Evolutionary conservation across 306 rosid genomes (phyloP), one percentile per base, ranked within the genome.

Genomic region (Lupinus albus): DNA sequence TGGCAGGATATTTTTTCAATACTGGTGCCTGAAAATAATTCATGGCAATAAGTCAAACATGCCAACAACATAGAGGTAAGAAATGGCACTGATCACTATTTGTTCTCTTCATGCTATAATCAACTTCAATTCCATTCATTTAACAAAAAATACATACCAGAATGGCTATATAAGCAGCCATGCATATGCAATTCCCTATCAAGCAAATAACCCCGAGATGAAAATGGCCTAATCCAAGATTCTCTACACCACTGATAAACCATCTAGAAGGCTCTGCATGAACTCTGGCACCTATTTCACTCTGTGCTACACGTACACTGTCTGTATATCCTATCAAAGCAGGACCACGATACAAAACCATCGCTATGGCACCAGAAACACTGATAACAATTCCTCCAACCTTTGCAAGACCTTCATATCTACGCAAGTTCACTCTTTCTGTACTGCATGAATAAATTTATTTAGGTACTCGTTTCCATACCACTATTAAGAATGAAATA

Each of bases 101-200:
- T 64, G 1, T 35, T 18, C 30, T 32, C 41, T 48, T 32, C 13
- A 41, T 33, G 47, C 44, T 25, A 48, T 67, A 8, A 60, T 52
- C 44, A 52, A 16, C 21, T 10, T 33, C 10, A 7, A 44, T 33
- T 18, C 8, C 21, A 66, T 70, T 55, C 9, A 39, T 6, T 61
- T 47, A 65, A 64, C 54, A 64, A 35, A 63, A 18, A 45, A 44
- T 32, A 63, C 25, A 62, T 75, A 89, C 98, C 91, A 89, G 98
- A 80, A 92, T 82, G 71, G 95, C 93, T 64, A 92, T 66, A 82
- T 72, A 89, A 35, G 89, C 86, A 74, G 96, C 98, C 98, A 92
- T 89, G 85, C 98, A 92, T 64, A 92, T 80, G 75, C 96, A 89
- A 76, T 89, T 92, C 57, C 95, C 98, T 52, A 92, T 77, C 81